Evolutionary conservation across 805 yeast genomes (phyloP).

Genomic region (Ogataea methanolica): DNA sequence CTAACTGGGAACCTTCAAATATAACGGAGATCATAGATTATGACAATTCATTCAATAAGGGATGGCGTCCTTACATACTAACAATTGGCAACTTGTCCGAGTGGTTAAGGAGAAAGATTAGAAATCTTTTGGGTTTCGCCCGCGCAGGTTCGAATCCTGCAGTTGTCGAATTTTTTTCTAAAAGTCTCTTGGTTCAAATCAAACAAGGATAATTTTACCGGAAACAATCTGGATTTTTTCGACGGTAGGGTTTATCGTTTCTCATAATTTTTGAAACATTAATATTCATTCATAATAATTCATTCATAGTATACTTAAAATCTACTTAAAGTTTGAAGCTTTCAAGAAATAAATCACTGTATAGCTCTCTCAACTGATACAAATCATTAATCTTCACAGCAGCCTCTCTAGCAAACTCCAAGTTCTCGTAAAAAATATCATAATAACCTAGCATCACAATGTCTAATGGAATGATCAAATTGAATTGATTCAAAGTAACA

Average conservation of each 20-base stretch:
- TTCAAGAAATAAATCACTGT: constrained; percentile 12
- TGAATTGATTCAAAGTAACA: constrained; percentile 15
- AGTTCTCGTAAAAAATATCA: constrained; percentile 12
- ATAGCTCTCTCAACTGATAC: constrained; percentile 11
- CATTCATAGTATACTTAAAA: not conserved
- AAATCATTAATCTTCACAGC: constrained; percentile 3
- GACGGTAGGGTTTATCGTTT: too few species aligned
- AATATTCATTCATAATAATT: too few species aligned
- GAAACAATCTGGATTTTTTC: too few species aligned
- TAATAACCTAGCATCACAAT: constrained; percentile 15
- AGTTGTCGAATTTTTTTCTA: constrained; percentile 36
- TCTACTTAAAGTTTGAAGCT: constrained; percentile 9
- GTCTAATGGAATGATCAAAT: constrained; percentile 16
- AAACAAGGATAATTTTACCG: too few species aligned
- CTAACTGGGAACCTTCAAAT: too few species aligned
- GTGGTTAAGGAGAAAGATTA: constrained; percentile 55
- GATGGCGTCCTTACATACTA: too few species aligned
- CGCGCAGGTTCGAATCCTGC: constrained; percentile 63
- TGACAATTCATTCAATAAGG: too few species aligned
- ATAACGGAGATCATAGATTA: too few species aligned
- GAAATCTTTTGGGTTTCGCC: constrained; percentile 59
- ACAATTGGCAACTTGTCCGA: constrained; percentile 48
- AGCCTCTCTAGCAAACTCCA: constrained; percentile 5
- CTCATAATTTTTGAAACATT: too few species aligned
- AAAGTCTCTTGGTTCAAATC: too few species aligned